Evolutionary conservation across 2,329 filamentous ascomycete genomes (phyloP).

Genomic region (Aspergillus floridensis): DNA sequence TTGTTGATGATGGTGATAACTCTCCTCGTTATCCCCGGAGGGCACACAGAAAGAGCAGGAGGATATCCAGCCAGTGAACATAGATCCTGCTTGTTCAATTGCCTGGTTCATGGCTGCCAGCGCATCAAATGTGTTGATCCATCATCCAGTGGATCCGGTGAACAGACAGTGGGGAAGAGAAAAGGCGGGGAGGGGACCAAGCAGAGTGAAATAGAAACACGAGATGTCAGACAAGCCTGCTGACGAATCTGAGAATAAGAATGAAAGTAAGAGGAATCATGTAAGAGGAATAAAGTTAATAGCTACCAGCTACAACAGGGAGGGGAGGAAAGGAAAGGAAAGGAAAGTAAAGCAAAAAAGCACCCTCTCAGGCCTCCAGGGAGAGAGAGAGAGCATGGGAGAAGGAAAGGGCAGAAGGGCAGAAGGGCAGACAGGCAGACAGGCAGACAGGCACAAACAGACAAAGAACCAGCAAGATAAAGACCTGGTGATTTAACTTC

Average conservation of each 20-base stretch:
- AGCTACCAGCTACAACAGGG: neutral
- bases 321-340: neutral
- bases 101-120: slow-evolving; percentile 36
- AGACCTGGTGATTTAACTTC: neutral
- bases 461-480: neutral
- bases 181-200: neutral
- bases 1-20: slow-evolving; percentile 23
- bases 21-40: slow-evolving; percentile 22
- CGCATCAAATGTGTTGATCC: slow-evolving; percentile 28
- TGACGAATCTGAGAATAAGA: neutral
- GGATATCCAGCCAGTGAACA: slow-evolving; percentile 40
- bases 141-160: slow-evolving; percentile 17
- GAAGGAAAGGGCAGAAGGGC: neutral
- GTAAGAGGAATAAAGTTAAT: neutral
- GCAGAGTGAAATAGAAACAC: slow-evolving; percentile 1
- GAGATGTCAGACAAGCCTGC: neutral
- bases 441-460: neutral
- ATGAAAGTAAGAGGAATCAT: no score
- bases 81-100: slow-evolving; percentile 40
- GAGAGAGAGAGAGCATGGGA: slow-evolving; percentile 1
- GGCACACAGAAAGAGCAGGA: slow-evolving; percentile 39
- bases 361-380: neutral
- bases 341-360: neutral
- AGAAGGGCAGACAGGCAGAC: neutral
- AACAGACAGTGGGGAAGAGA: neutral